These are phyloP conservation scores for Xylaria curta DNA, from an alignment of 495 filamentous ascomycete genomes.

Conservation along the genomic window DNA sequence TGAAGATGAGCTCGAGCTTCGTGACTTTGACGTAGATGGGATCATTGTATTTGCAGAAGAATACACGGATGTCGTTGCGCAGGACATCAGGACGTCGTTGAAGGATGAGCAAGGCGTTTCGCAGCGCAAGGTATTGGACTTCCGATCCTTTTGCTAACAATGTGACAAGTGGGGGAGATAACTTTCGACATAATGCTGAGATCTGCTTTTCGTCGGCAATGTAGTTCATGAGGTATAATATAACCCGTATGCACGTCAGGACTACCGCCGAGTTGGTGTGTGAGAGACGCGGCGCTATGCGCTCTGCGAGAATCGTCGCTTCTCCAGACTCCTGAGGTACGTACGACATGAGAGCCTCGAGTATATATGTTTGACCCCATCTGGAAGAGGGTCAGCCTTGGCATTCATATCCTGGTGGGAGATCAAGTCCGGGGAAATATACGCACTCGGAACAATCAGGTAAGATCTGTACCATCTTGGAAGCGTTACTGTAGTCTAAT, in stretches of 20 bases:
- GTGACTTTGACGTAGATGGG: conserved; percentile 99
- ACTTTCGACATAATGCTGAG: conserved; percentile 83
- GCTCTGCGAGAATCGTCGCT: conserved; percentile 87
- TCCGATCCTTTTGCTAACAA: conserved; percentile 95
- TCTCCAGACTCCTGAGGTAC: conserved; percentile 90
- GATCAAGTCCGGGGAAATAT: background rate
- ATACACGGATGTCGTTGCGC: conserved; percentile 95
- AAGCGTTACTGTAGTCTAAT: conserved; percentile 95
- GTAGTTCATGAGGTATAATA: conserved; percentile 99
- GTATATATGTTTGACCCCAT: conserved; percentile 99
- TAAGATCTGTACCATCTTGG: conserved; percentile 95
- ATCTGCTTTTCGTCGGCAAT: conserved; percentile 93
- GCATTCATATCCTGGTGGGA: background rate
- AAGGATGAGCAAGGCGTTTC: conserved; percentile 93
- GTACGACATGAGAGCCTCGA: conserved; percentile 98
- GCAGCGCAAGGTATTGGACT: conserved; percentile 93
- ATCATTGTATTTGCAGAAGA: conserved; percentile 99
- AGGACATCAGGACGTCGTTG: conserved; percentile 93
- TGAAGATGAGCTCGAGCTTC: conserved; percentile 98
- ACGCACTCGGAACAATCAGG: conserved; percentile 96
- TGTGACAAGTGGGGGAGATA: conserved; percentile 95
- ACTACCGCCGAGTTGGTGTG: conserved; percentile 97
- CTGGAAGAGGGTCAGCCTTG: conserved; percentile 53
- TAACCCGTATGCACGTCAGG: conserved; percentile 91
- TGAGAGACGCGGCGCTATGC: conserved; percentile 90